A percentile compares a stretch with the other conserved stretches of the same genome.
phyloP scores from a whole-genome alignment of 352 stramenopile genomes.

The Phytophthora sojae region DNA sequence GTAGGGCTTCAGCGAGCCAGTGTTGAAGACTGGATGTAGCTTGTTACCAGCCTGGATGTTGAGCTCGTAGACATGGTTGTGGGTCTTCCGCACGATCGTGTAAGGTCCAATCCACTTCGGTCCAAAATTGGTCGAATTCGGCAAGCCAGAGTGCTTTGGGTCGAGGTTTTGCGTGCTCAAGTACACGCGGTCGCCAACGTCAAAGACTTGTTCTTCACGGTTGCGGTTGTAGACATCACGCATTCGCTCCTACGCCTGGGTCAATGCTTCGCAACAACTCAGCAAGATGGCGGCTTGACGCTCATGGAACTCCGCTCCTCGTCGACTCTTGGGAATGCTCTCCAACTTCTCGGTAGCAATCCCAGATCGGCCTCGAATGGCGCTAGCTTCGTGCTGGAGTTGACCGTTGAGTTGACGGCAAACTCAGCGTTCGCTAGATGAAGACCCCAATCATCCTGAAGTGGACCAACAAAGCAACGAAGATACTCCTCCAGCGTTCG shows the following conservation, averaged over 20 bases:
- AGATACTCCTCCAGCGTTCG: conserved; percentile 15
- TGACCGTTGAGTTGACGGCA: too few relatives aligned
- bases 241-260: conserved; percentile 14
- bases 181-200: conserved; percentile 23
- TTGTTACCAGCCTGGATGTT: conserved; percentile 30
- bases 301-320: conserved; percentile 6
- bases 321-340: conserved; percentile 1
- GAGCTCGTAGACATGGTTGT: conserved; percentile 28
- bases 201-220: conserved; percentile 13
- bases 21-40: conserved; percentile 25
- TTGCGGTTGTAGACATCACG: conserved; percentile 20
- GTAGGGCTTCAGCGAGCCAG: too few relatives aligned
- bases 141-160: conserved; percentile 12
- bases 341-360: not conserved
- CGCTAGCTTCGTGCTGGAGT: too few relatives aligned
- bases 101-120: conserved; percentile 26
- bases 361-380: conserved; percentile 25
- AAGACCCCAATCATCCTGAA: conserved; percentile 18
- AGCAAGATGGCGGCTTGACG: conserved; percentile 14
- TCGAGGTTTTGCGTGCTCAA: conserved; percentile 23
- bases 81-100: conserved; percentile 13
- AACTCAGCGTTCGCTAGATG: conserved; percentile 5
- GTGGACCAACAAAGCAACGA: conserved; percentile 14
- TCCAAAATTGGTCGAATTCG: conserved; percentile 23
- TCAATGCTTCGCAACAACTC: conserved; percentile 12